Conservation (phyloP, 495 filamentous ascomycete species). For the Trichoderma orchidacearum region DNA sequence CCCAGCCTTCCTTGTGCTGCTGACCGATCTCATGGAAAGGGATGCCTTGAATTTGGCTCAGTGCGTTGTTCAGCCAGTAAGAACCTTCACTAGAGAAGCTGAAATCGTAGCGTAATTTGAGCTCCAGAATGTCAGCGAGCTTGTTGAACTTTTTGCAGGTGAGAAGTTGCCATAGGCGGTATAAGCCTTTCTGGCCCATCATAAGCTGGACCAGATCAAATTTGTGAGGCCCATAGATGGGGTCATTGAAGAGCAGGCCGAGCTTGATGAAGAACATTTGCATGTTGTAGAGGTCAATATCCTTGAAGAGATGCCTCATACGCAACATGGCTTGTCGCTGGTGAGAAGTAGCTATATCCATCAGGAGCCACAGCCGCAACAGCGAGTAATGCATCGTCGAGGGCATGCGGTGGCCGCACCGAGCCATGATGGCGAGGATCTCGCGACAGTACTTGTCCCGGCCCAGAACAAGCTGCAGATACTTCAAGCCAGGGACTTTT, state of each 20-base stretch:
- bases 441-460: slow-evolving; percentile 24
- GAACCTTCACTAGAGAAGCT: slow-evolving; percentile 2
- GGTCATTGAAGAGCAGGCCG: slow-evolving; percentile 42
- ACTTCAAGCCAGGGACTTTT: slow-evolving; percentile 13
- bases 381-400: slow-evolving; percentile 23
- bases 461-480: slow-evolving; percentile 14
- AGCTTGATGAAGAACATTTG: slow-evolving; percentile 49
- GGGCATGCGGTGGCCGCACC: slow-evolving; percentile 39
- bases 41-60: slow-evolving; percentile 21
- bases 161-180: slow-evolving; percentile 34
- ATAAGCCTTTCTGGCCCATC: slow-evolving; percentile 42
- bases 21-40: slow-evolving; percentile 31
- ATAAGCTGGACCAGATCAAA: slow-evolving; percentile 36
- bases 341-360: slow-evolving; percentile 41
- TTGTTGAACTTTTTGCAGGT: slow-evolving; percentile 22
- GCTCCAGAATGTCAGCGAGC: slow-evolving; percentile 25
- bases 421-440: slow-evolving; percentile 38
- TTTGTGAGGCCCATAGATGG: slow-evolving; percentile 22
- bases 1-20: slow-evolving; percentile 38
- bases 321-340: slow-evolving; percentile 35
- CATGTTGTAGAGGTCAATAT: slow-evolving; percentile 38
- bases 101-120: slow-evolving; percentile 30
- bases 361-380: slow-evolving; percentile 51
- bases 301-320: slow-evolving; percentile 31
- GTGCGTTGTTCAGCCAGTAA: slow-evolving; percentile 4